Base-by-base conservation (phyloP, 331 rosid genomes). In the Erythrophleum ivorense region DNA sequence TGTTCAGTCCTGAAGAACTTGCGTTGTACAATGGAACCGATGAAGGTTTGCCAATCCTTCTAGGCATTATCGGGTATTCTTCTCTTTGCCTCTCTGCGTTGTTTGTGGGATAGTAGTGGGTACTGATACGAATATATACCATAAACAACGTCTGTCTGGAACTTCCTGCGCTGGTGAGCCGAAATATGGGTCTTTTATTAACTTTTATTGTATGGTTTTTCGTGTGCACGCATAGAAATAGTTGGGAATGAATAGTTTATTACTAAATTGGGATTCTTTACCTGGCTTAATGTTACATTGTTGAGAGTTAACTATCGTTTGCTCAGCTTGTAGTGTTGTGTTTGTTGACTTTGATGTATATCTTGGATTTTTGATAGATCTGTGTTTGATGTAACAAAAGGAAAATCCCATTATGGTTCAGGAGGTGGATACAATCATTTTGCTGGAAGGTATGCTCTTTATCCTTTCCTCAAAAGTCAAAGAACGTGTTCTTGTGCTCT, bases 371-470 rank as follows among this genome's bases (percentile, higher is more conserved):
- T 80, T 57, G 9, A 58, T 89, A 95, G 98, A 73, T 95, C 97
- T n/a, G 94, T 95, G 63, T 95, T 89, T 76, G 98, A 95, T 85
- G 98, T 95, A 66, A 90, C 96, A 0, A 93, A 95, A 83, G 97
- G 98, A 38, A 93, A 91, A 86, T 86, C 98, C 86, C 98, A 95
- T 81, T 95, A 95, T 67, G 98, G 98, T 66, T 69, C 78, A 73
- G 97, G 95, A 83, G 98, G 98, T 65, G 97, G 97, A 6, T 95
- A 95, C 84, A 87, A 84, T 90, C 98, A 95, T 86, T 95, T 95
- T 89, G 64, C 98, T 74, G 98, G 98, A 93, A 95, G 97, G 98
- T 86, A 81, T 74, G 78, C 36, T 80, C 80, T 63, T 82, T 21
- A 33, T 9, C 21, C 76, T 76, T 65, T 54, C 65, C 79, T 64